Evolutionary conservation across 106 monocot genomes (phyloP), one percentile per base, ranked within the genome.

Genomic region (Dioscorea dumetorum): DNA sequence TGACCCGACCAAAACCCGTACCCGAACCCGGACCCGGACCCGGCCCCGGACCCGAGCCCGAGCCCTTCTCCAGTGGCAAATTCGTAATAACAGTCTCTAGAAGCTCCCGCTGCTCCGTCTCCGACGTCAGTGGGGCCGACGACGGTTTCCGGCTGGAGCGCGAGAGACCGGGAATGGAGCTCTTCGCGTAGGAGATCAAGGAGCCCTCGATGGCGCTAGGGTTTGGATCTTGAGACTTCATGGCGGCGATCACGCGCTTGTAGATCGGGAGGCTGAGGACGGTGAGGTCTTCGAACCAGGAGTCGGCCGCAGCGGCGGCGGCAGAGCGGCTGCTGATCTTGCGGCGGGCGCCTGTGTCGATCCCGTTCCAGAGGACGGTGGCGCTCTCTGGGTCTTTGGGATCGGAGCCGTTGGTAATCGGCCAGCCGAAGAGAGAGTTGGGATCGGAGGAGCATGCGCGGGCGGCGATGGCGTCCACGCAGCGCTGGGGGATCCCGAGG

Each of bases 351-450:
- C 68, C 59, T 17, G 66, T 52, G 33, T 70, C 80, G 35, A 83
- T 75, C 28, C 83, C 79, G 48, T 79, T 83, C 83, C 79, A 72
- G 10, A 79, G 69, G 22, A 62, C 51, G 62, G 22, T 50, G 14
- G 48, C 48, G 59, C 11, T 17, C 0, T 10, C 41, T 10, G 31
- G 48, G 2, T 16, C 22, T 4, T 71, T 19, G 16, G 32, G 69
- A 48, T 74, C 80, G 19, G 54, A 54, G 54, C 54, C 54, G 19
- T 19, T 81, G 49, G 72, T 73, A 49, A 91, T 68, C 28, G 88
- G 91, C 88, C 91, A 91, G 21, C 91, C 80, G 71, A 95, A 91
- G 33, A 87, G 57, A 8, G 79, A 58, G 57, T 70, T 16, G 15
- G 19, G 15, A 13, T 64, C 74, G 31, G 67, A 17, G 52, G 82